Evolutionary conservation across 257 asterid species (phyloP).

Genomic region (Rauvolfia tetraphylla): DNA sequence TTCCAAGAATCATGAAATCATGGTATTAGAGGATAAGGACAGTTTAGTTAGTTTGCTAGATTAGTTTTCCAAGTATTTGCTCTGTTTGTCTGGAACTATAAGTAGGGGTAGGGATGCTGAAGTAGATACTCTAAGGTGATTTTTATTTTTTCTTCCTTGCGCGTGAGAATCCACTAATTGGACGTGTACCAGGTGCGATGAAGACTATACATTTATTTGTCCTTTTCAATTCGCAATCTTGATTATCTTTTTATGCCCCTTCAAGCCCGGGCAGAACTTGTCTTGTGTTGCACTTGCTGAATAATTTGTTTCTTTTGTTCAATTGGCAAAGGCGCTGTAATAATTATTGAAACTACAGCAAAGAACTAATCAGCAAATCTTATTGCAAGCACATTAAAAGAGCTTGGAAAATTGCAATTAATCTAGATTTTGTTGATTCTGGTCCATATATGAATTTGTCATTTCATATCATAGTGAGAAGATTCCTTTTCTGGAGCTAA

Average conservation of each 20-base stretch:
- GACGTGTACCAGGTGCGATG: not conserved
- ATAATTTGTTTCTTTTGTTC: not conserved
- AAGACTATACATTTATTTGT: not conserved
- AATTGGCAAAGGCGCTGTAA: not conserved
- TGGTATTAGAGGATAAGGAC: not conserved
- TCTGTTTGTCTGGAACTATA: not conserved
- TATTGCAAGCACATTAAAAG: no score
- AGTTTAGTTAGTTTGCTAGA: not conserved
- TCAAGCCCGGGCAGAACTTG: not conserved
- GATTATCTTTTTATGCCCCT: not conserved
- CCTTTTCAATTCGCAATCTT: not conserved
- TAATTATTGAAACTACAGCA: not conserved
- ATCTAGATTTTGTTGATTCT: not conserved
- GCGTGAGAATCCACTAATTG: not conserved
- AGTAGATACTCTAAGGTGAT: not conserved
- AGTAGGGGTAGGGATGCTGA: not conserved
- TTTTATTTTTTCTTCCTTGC: not conserved
- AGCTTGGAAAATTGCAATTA: not conserved
- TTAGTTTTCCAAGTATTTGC: not conserved
- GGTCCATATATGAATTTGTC: not conserved
- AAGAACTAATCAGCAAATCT: not conserved
- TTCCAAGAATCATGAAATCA: not conserved
- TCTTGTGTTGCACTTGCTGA: not conserved
- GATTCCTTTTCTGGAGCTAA: not conserved
- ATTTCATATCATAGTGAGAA: not conserved